These are phyloP conservation scores for Protostelium mycophagum DNA, from an alignment of 78 protist species.

Conservation along the genomic window DNA sequence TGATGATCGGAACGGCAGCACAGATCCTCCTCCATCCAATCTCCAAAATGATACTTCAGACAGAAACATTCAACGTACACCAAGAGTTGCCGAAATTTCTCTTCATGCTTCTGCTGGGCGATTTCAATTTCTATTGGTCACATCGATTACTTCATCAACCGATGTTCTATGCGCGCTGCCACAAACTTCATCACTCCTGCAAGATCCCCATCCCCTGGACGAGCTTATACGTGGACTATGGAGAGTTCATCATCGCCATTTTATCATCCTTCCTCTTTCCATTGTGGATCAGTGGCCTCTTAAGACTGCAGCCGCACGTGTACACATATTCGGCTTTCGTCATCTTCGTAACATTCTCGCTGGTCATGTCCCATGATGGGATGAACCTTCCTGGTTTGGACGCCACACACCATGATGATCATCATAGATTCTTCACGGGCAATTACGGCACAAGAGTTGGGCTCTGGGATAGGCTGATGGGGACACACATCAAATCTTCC, in stretches of 20 bases:
- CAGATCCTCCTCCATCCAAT: too few species aligned
- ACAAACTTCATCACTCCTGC: slow-evolving; percentile 9
- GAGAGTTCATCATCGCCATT: slow-evolving; percentile 4
- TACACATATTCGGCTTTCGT: not conserved
- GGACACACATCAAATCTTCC: too few species aligned
- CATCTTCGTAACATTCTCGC: not conserved
- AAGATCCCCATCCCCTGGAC: slow-evolving; percentile 5
- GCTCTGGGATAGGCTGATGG: slow-evolving; percentile 15
- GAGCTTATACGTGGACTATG: not conserved
- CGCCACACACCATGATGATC: slow-evolving; percentile 11
- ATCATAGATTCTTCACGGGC: slow-evolving; percentile 6
- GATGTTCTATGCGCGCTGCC: not conserved
- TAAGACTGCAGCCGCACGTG: not conserved
- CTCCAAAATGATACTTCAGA: too few species aligned
- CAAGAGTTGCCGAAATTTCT: too few species aligned
- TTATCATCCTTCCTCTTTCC: slow-evolving; percentile 1
- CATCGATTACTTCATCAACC: slow-evolving; percentile 1
- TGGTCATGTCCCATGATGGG: slow-evolving; percentile 13
- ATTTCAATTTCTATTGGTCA: slow-evolving; percentile 6
- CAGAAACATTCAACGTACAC: too few species aligned
- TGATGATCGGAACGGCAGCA: too few species aligned
- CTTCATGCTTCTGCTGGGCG: slow-evolving; percentile 10
- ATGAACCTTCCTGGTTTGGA: not conserved
- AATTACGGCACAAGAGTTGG: not conserved
- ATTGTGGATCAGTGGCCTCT: not conserved